Conservation (phyloP, 805 yeast species). For the Saccharomycopsis synnaedendra region DNA sequence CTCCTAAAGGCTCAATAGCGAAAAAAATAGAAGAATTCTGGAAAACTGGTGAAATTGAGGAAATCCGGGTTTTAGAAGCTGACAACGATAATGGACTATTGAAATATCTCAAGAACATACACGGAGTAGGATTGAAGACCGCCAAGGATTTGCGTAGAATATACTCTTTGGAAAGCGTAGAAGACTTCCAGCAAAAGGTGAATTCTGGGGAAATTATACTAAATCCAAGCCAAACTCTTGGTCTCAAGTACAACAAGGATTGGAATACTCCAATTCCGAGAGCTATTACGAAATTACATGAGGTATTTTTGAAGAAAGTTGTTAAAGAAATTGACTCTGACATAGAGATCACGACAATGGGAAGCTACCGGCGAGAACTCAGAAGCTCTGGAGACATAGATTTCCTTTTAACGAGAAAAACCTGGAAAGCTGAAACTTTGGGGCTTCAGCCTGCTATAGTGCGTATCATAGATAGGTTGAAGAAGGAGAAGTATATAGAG, state of each 20-base stretch:
- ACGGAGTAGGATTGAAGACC: constrained; percentile 40
- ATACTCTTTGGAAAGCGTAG: constrained; percentile 26
- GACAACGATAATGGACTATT: constrained; percentile 22
- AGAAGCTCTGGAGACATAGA: constrained; percentile 41
- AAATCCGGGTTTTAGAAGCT: constrained; percentile 17
- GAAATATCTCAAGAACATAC: constrained; percentile 27
- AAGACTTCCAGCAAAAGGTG: constrained; percentile 25
- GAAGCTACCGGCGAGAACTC: constrained; percentile 42
- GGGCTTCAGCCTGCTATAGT: too few species aligned
- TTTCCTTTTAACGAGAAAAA: constrained; percentile 31
- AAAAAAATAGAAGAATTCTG: constrained; percentile 34
- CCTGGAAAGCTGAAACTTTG: constrained; percentile 12
- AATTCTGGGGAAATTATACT: constrained; percentile 17
- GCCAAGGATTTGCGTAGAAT: constrained; percentile 19
- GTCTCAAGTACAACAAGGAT: constrained; percentile 36
- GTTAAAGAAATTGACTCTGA: constrained; percentile 25
- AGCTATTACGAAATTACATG: constrained; percentile 32
- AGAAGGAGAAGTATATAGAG: constrained; percentile 20
- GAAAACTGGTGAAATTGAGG: constrained; percentile 24
- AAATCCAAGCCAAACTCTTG: constrained; percentile 24
- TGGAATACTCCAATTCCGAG: constrained; percentile 35
- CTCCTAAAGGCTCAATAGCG: constrained; percentile 25
- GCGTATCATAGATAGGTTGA: constrained; percentile 16
- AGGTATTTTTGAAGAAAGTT: constrained; percentile 21
- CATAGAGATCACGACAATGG: constrained; percentile 31